phyloP scores from a whole-genome alignment of 2,329 filamentous ascomycete genomes.

The Penicillium vulpinum region DNA sequence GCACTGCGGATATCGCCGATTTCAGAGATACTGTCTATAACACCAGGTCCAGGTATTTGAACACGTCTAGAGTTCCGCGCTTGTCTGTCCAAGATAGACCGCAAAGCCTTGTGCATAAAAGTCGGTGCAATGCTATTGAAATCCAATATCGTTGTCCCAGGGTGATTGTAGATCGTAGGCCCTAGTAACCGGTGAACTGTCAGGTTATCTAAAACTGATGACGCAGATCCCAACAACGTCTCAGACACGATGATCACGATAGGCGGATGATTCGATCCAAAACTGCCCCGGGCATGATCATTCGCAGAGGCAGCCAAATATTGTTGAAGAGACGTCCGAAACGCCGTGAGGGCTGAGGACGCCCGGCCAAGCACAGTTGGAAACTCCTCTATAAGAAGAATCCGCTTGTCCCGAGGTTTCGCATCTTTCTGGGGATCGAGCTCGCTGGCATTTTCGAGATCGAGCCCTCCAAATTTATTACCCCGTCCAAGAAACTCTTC shows the following conservation, averaged over 20 bases:
- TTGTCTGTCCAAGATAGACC: constrained; percentile 80
- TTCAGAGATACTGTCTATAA: constrained; percentile 77
- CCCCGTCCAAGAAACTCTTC: constrained; percentile 86
- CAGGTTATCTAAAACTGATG: constrained; percentile 83
- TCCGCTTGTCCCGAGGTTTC: constrained; percentile 41
- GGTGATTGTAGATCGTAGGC: constrained; percentile 79
- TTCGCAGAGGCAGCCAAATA: constrained; percentile 68
- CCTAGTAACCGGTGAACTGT: constrained; percentile 89
- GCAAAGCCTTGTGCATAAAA: constrained; percentile 78
- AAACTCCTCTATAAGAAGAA: constrained; percentile 80
- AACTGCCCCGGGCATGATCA: constrained; percentile 45
- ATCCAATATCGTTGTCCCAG: constrained; percentile 75
- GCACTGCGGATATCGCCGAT: constrained; percentile 91
- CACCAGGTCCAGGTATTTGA: constrained; percentile 72
- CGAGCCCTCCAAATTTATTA: constrained; percentile 74
- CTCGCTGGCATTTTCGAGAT: constrained; percentile 39
- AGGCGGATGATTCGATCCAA: constrained; percentile 59
- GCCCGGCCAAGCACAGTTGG: constrained; percentile 71
- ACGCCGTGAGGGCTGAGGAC: constrained; percentile 65
- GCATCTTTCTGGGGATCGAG: constrained; percentile 1
- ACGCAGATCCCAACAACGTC: constrained; percentile 80
- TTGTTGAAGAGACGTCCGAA: constrained; percentile 72
- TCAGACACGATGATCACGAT: constrained; percentile 91
- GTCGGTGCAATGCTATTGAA: constrained; percentile 93
- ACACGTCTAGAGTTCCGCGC: constrained; percentile 73